phyloP scores from a whole-genome alignment of 2,329 filamentous ascomycete species.

The Penicillium sp. region DNA sequence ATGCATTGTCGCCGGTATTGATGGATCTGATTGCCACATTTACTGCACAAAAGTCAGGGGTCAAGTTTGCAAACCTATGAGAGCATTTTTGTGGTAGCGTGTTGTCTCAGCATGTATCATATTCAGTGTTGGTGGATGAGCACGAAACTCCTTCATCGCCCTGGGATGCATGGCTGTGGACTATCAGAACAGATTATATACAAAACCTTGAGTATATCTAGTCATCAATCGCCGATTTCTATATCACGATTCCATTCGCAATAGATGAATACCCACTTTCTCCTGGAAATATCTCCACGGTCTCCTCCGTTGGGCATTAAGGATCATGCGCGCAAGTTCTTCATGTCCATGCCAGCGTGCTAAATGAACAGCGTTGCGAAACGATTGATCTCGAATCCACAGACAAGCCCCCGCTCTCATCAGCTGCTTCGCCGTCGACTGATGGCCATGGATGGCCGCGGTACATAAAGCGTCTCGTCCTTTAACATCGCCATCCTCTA shows the following conservation, averaged over 20 bases:
- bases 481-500: not conserved
- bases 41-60: conserved; percentile 47
- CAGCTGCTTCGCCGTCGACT: conserved; percentile 1
- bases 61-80: conserved; percentile 25
- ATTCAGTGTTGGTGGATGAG: too few relatives aligned
- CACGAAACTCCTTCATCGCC: too few relatives aligned
- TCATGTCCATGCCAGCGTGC: not conserved
- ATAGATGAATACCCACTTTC: too few relatives aligned
- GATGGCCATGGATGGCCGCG: not conserved
- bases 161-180: too few relatives aligned
- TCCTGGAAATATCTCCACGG: not conserved
- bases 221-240: too few relatives aligned
- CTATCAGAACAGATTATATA: too few relatives aligned
- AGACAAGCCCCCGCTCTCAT: not conserved
- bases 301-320: not conserved
- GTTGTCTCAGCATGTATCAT: not conserved
- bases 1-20: conserved; percentile 55
- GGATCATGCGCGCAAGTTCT: not conserved
- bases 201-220: too few relatives aligned
- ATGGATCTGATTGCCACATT: conserved; percentile 59
- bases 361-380: not conserved
- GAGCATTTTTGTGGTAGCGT: not conserved
- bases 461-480: not conserved
- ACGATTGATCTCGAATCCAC: not conserved
- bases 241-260: too few relatives aligned